Evolutionary conservation across 345 rosid species (phyloP).

Genomic region (Brassica juncea): DNA sequence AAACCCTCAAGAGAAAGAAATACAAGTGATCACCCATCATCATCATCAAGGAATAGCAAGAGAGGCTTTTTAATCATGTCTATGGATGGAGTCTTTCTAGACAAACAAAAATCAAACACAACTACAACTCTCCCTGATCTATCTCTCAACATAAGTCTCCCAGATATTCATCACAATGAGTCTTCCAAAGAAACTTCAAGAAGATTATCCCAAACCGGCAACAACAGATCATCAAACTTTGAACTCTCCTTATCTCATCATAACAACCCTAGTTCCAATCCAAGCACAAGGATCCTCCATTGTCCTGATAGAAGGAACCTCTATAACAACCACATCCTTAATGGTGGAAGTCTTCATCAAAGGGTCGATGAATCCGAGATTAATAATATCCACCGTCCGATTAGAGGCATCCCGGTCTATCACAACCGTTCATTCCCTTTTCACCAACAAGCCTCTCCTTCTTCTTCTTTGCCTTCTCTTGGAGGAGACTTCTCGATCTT

Average conservation of each 20-base stretch:
- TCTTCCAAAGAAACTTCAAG: conserved; percentile 29
- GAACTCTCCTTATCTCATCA: conserved; percentile 42
- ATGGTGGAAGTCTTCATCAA: conserved; percentile 29
- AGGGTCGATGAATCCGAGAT: conserved; percentile 36
- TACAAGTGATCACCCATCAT: background rate
- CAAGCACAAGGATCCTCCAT: conserved; percentile 32
- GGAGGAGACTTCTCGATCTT: conserved; percentile 48
- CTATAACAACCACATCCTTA: conserved; percentile 33
- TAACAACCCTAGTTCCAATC: conserved; percentile 14
- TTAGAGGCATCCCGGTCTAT: conserved; percentile 80
- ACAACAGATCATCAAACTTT: conserved; percentile 37
- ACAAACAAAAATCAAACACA: conserved; percentile 49
- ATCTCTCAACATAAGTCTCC: conserved; percentile 72
- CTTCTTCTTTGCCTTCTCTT: conserved; percentile 49
- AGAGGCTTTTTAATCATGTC: conserved; percentile 43
- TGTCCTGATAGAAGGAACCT: conserved; percentile 35
- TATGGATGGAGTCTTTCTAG: conserved; percentile 56
- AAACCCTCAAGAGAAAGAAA: conserved; percentile 25
- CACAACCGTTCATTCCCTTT: conserved; percentile 72
- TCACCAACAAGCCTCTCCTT: conserved; percentile 52
- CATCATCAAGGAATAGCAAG: background rate
- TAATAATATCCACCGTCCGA: conserved; percentile 55
- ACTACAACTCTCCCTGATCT: conserved; percentile 57
- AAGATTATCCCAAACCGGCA: conserved; percentile 31
- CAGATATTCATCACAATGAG: conserved; percentile 40